Conservation (phyloP, 306 rosid genomes). For the Calophaca sinica region DNA sequence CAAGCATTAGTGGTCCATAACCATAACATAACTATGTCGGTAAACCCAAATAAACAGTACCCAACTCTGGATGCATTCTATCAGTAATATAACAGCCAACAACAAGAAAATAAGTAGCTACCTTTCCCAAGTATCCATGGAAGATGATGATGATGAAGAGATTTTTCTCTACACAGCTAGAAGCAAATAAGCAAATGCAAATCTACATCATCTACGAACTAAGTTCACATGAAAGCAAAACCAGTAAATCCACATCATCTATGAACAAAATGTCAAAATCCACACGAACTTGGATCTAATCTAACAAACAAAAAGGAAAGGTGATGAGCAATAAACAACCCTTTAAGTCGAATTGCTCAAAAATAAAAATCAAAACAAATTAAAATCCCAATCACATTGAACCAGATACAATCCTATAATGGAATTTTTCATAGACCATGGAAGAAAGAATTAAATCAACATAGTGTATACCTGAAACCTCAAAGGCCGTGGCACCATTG, state of each 20-base stretch:
- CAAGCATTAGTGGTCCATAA: neutral
- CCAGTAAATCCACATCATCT: neutral
- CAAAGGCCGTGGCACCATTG: conserved; percentile 74
- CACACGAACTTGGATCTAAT: too few species aligned
- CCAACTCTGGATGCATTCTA: neutral
- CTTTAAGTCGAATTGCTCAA: neutral
- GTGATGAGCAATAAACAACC: neutral
- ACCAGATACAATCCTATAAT: too few species aligned
- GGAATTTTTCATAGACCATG: too few species aligned
- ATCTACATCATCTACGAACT: conserved; percentile 1
- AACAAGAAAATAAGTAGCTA: neutral
- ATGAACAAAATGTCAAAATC: too few species aligned
- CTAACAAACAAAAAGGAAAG: neutral
- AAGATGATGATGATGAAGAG: too few species aligned
- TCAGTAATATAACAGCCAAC: conserved; percentile 6
- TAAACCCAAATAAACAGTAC: neutral
- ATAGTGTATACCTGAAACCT: conserved; percentile 71
- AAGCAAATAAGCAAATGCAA: neutral
- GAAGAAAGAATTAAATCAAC: neutral
- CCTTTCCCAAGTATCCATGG: too few species aligned
- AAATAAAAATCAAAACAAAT: neutral
- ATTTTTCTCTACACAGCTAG: too few species aligned
- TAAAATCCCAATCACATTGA: neutral
- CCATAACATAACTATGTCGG: neutral
- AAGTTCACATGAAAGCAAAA: conserved; percentile 2